A percentile compares a stretch with the other conserved stretches of the same genome.
phyloP scores from a whole-genome alignment of 2,329 filamentous ascomycete species.

The Alternaria tenuissima region DNA sequence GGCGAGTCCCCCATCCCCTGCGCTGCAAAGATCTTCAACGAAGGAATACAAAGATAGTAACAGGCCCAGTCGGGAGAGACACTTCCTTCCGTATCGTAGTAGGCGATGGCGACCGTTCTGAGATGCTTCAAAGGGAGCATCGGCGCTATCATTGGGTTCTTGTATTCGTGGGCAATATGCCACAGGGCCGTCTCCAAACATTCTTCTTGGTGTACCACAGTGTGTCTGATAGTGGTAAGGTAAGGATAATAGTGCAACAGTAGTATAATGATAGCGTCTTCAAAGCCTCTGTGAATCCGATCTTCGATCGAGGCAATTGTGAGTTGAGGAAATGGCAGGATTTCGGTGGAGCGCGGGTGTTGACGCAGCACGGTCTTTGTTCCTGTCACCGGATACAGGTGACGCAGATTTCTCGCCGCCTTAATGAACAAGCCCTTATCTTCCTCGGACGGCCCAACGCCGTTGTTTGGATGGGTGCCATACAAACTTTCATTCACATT shows the following conservation, averaged over 20 bases:
- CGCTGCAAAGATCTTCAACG: constrained; percentile 19
- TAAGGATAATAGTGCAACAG: constrained; percentile 23
- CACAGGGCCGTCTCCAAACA: constrained; percentile 8
- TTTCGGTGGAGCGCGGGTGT: neutral
- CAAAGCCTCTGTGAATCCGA: constrained; percentile 7
- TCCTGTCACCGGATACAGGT: constrained; percentile 3
- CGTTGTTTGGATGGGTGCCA: neutral
- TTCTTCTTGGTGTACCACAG: neutral
- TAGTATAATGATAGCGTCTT: constrained; percentile 17
- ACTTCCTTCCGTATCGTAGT: constrained; percentile 14
- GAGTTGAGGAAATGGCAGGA: neutral
- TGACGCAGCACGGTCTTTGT: neutral
- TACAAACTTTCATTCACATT: neutral
- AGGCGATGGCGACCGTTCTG: constrained; percentile 17
- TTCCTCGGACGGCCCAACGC: constrained; percentile 7
- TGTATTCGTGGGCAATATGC: constrained; percentile 16
- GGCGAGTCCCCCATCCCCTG: constrained; percentile 19
- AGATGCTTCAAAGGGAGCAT: constrained; percentile 24
- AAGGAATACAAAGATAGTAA: constrained; percentile 22
- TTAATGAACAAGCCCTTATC: constrained; percentile 10
- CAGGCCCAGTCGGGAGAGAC: constrained; percentile 16
- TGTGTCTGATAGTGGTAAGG: constrained; percentile 21
- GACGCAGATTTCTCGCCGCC: constrained; percentile 7
- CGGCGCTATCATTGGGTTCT: constrained; percentile 4
- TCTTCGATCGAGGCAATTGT: constrained; percentile 4